A percentile compares a stretch with the other conserved stretches of the same genome.
Evolutionary conservation across 805 yeast genomes (phyloP).

Genomic region (Yamadazyma nakazawae): DNA sequence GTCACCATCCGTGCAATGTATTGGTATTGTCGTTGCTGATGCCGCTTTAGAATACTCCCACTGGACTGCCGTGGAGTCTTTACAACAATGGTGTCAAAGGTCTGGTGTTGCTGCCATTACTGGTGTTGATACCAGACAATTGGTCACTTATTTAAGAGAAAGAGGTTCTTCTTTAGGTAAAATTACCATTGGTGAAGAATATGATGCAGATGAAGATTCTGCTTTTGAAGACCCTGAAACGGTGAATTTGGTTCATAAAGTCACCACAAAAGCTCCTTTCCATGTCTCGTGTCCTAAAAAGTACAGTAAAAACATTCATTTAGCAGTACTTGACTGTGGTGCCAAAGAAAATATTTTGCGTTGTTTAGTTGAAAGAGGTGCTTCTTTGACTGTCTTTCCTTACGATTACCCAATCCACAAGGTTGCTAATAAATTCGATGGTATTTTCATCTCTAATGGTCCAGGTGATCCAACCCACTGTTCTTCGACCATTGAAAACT

Average conservation of each 20-base stretch:
- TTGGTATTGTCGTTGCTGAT: slow-evolving; percentile 94
- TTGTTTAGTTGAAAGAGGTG: slow-evolving; percentile 92
- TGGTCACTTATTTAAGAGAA: slow-evolving; percentile 90
- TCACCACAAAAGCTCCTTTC: slow-evolving; percentile 93
- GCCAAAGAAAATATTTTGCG: slow-evolving; percentile 96
- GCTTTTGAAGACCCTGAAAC: slow-evolving; percentile 89
- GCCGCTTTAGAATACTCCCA: slow-evolving; percentile 96
- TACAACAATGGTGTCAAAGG: slow-evolving; percentile 93
- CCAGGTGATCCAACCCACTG: slow-evolving; percentile 98
- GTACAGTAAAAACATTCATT: slow-evolving; percentile 58
- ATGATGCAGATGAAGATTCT: slow-evolving; percentile 88
- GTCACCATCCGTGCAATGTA: slow-evolving; percentile 86
- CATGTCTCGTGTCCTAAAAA: slow-evolving; percentile 66
- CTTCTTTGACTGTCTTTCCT: slow-evolving; percentile 94
- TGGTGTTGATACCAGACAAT: slow-evolving; percentile 95
- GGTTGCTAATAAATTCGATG: slow-evolving; percentile 89
- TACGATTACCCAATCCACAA: slow-evolving; percentile 91
- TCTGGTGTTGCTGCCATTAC: slow-evolving; percentile 93
- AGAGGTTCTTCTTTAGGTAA: slow-evolving; percentile 93
- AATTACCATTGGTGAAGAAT: slow-evolving; percentile 85
- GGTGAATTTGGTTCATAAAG: slow-evolving; percentile 86
- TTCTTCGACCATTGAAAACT: slow-evolving; percentile 67
- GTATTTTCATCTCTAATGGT: slow-evolving; percentile 91
- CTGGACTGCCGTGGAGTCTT: slow-evolving; percentile 98
- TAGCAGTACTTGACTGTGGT: slow-evolving; percentile 96